Base-by-base conservation (phyloP, 2,329 filamentous ascomycete genomes). In the Venturia effusa region DNA sequence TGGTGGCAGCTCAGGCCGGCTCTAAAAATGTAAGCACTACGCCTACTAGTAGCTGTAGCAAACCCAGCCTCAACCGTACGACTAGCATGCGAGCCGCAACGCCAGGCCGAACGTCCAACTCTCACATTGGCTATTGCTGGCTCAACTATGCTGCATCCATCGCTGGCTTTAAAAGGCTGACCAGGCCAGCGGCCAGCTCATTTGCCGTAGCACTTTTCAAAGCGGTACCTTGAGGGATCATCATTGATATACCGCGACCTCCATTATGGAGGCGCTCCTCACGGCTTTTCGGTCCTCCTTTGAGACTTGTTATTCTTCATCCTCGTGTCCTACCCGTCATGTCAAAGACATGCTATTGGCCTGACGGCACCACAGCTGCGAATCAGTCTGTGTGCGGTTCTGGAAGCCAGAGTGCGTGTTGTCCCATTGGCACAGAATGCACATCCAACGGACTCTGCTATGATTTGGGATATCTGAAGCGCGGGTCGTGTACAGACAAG, bases 401-500 rank as follows among this genome's bases (percentile, higher is more conserved):
- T n/a, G 59, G 59, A n/a, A 60, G 37, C 15, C 22, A 39, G n/a
- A 60, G 59, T 22, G 59, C 59, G 34, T 60, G 59, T 17, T 60
- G 37, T 41, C 34, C 37, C 24, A 41, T 10, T 24, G 59, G 59
- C 27, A 40, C 13, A 5, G 13, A 19, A 40, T 60, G 59, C 22
- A 60, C 59, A 10, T 27, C 32, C 15, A 40, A 60, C 15, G 59
- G 59, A 8, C 59, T 60, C 34, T 60, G 59, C 40, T 60, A 40
- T 24, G 34, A 60, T 22, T 10, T 40, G 13, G 59, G 59, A 11
- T 60, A 60, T 27, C n/a, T 60, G 24, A 43, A 40, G 40, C 59
- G 59, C 34, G 59, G 59, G 34, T 40, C 59, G 27, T 60, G 59
- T 60, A 22, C 59, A 24, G 59, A 60, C 40, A 60, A 60, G 40